Evolutionary conservation across 1,284 basidiomycete species (phyloP).

Genomic region (Abortiporus biennis): DNA sequence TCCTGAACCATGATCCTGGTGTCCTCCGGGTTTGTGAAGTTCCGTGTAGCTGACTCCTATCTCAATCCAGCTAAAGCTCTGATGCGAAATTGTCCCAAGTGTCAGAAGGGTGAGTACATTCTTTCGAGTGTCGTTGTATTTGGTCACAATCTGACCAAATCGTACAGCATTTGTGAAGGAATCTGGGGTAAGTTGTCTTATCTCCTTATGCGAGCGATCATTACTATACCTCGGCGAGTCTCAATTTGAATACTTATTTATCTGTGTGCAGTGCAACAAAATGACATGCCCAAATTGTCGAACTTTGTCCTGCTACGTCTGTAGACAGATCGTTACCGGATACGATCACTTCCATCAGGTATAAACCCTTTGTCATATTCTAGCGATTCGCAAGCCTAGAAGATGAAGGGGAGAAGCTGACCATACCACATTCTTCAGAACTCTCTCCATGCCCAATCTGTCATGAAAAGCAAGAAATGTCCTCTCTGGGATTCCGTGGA

Average conservation of each 20-base stretch:
- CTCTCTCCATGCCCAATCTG: too few relatives aligned
- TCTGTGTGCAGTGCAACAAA: conserved; percentile 62
- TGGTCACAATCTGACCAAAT: background rate
- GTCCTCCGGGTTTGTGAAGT: too few relatives aligned
- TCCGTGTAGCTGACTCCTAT: too few relatives aligned
- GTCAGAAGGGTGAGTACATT: conserved; percentile 53
- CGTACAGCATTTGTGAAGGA: conserved; percentile 69
- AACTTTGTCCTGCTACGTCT: conserved; percentile 75
- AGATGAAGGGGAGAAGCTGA: too few relatives aligned
- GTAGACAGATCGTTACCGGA: conserved; percentile 60
- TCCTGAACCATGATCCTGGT: too few relatives aligned
- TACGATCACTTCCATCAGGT: conserved; percentile 77
- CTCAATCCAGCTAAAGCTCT: conserved; percentile 69
- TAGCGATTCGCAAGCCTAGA: conserved; percentile 4
- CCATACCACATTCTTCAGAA: too few relatives aligned
- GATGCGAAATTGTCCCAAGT: conserved; percentile 82
- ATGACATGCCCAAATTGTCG: conserved; percentile 69
- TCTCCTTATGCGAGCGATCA: too few relatives aligned
- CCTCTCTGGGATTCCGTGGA: conserved; percentile 68
- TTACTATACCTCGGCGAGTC: too few relatives aligned
- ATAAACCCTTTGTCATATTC: conserved; percentile 18
- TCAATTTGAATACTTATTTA: conserved; percentile 1
- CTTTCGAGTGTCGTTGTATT: conserved; percentile 9
- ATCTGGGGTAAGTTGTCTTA: conserved; percentile 47
- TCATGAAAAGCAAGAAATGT: conserved; percentile 40